phyloP scores from a whole-genome alignment of 2,329 filamentous ascomycete species.

The Fusarium dlaminii region DNA sequence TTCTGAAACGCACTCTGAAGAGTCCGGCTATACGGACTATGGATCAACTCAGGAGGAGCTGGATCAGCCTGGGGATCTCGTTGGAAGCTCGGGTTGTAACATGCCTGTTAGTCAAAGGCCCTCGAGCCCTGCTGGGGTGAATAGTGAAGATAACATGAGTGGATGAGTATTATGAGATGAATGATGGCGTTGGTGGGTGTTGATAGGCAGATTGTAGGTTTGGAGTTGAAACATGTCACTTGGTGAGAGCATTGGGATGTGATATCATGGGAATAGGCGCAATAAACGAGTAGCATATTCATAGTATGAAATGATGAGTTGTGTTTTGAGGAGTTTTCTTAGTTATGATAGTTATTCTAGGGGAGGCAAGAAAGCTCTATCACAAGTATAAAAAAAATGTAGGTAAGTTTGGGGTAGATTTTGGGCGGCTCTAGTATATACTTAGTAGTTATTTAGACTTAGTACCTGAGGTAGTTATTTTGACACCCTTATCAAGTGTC shows the following conservation, averaged over 20 bases:
- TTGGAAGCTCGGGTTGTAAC: conserved; percentile 47
- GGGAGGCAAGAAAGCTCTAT: background rate
- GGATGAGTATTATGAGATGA: background rate
- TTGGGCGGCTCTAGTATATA: too few relatives aligned
- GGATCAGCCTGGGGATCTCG: conserved; percentile 56
- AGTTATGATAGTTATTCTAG: background rate
- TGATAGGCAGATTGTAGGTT: conserved; percentile 8
- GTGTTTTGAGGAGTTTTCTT: background rate
- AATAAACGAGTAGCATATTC: conserved; percentile 13
- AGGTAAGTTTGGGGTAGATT: background rate
- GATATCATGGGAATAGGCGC: conserved; percentile 10
- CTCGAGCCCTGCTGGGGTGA: conserved; percentile 10
- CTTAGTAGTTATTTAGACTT: background rate
- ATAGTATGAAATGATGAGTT: background rate
- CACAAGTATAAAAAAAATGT: background rate
- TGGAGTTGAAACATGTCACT: conserved; percentile 13
- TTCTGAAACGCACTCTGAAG: conserved; percentile 65
- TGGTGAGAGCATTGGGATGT: background rate
- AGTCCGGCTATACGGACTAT: conserved; percentile 58
- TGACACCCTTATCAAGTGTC: background rate
- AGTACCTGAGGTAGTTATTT: background rate
- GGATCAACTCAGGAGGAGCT: conserved; percentile 55
- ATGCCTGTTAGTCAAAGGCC: background rate
- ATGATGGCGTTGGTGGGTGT: background rate
- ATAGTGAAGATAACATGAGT: background rate